phyloP scores from a whole-genome alignment of 2,329 filamentous ascomycete genomes.

The Monosporascus cannonballus region DNA sequence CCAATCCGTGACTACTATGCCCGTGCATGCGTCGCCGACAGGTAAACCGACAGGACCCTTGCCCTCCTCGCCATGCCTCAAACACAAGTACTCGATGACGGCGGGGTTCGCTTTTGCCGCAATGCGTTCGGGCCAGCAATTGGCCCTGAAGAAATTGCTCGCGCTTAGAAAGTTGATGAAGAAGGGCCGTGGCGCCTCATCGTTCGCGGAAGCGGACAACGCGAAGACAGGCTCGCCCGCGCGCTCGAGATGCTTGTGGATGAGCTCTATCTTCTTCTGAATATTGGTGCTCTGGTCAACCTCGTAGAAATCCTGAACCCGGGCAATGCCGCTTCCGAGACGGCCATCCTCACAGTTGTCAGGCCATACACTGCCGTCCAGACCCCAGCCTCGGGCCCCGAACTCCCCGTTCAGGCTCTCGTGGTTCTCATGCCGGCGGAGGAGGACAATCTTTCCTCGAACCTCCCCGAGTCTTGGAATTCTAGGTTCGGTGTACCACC shows the following conservation, averaged over 20 bases:
- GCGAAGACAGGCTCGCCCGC: slow-evolving; percentile 49
- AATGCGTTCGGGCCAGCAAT: slow-evolving; percentile 90
- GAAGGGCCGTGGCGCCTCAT: slow-evolving; percentile 48
- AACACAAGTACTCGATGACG: slow-evolving; percentile 56
- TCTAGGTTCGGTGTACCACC: slow-evolving; percentile 74
- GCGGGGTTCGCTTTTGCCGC: slow-evolving; percentile 82
- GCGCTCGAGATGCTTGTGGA: slow-evolving; percentile 69
- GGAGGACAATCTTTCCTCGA: slow-evolving; percentile 75
- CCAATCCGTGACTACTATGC: slow-evolving; percentile 90
- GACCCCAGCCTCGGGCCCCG: slow-evolving; percentile 47
- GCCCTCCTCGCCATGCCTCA: slow-evolving; percentile 46
- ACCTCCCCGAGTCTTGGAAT: slow-evolving; percentile 74
- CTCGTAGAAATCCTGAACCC: slow-evolving; percentile 94
- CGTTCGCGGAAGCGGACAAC: slow-evolving; percentile 31
- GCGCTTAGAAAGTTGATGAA: slow-evolving; percentile 88
- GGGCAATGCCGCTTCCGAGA: slow-evolving; percentile 64
- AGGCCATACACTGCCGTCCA: slow-evolving; percentile 67
- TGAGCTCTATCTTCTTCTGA: slow-evolving; percentile 70
- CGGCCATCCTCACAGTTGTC: slow-evolving; percentile 79
- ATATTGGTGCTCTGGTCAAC: slow-evolving; percentile 71
- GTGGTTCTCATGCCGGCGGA: slow-evolving; percentile 72
- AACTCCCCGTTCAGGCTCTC: slow-evolving; percentile 45
- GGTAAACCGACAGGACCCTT: slow-evolving; percentile 43
- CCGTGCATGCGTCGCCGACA: slow-evolving; percentile 69
- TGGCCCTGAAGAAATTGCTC: slow-evolving; percentile 88